Conservation (phyloP, 2,329 filamentous ascomycete genomes). For the Aschersonia sp. region DNA sequence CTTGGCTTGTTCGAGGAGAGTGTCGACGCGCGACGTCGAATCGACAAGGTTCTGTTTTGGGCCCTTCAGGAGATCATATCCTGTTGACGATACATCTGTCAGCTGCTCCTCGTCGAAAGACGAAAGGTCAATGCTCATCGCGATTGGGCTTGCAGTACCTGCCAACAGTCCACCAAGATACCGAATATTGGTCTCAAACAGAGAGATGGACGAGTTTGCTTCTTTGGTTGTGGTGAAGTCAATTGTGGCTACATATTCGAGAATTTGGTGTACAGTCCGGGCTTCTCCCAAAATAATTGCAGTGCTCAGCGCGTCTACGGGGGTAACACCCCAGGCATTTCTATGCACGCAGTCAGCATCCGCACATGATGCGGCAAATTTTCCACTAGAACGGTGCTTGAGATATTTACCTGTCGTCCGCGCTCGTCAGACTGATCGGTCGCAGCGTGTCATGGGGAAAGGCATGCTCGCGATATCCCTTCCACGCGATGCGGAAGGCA, state of each 20-base stretch:
- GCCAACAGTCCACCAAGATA: conserved; percentile 72
- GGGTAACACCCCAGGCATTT: conserved; percentile 74
- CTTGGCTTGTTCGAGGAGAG: conserved; percentile 50
- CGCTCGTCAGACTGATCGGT: conserved; percentile 33
- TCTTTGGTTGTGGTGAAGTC: conserved; percentile 47
- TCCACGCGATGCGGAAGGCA: conserved; percentile 56
- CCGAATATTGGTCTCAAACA: conserved; percentile 86
- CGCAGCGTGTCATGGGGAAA: conserved; percentile 64
- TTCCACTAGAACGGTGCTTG: too few relatives aligned
- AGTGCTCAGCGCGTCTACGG: conserved; percentile 67
- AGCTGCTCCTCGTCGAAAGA: background rate
- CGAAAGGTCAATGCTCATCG: background rate
- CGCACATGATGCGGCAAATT: background rate
- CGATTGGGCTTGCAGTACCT: conserved; percentile 23
- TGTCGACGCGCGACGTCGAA: conserved; percentile 29
- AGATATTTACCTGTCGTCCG: too few relatives aligned
- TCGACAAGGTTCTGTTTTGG: conserved; percentile 38
- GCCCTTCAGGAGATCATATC: conserved; percentile 58
- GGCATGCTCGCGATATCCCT: conserved; percentile 57
- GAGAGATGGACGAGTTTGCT: conserved; percentile 39
- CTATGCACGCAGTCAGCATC: conserved; percentile 22
- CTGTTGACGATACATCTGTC: conserved; percentile 15
- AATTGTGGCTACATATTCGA: conserved; percentile 54
- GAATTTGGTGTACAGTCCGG: conserved; percentile 54
- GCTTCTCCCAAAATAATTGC: conserved; percentile 61